Evolutionary conservation across 352 stramenopile genomes (phyloP), one percentile per base, ranked within the genome.

Genomic region (Globisporangium spinosum): DNA sequence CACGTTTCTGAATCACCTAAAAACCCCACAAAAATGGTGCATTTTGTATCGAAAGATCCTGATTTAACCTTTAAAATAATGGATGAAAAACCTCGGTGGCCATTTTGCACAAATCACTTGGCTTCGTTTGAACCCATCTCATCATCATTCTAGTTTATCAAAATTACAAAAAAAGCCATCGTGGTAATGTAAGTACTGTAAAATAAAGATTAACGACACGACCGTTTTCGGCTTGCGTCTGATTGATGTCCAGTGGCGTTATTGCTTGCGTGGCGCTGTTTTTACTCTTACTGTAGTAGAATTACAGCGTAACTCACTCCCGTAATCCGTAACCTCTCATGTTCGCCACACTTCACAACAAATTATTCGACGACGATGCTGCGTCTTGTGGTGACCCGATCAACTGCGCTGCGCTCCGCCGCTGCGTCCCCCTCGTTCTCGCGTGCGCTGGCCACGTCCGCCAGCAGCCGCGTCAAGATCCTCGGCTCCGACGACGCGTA

Each of bases 401-500:
- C 70, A 54, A 66, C 70, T 47, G 65, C 56, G 54, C 64, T 71
- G 63, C 76, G 71, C 67, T 74, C 64, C 59, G 47, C 68, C 61
- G 65, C 68, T 70, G 62, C 62, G 61, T 38, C 69, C 58, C 55
- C 70, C 69, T 54, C 67, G 23, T 35, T 54, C 27, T 49, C 64
- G 35, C 69, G 77, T 20, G 59, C 68, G 8, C 74, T 83, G 32
- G 74, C 74, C 13, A 77, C 79, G 9, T 83, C 69, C 17, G 73
- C 76, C 15, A 70, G 67, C 17, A 92, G 86, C 67, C 82, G 84
- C 25, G 86, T 94, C 51, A 93, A 82, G 75, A 82, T 91, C 47
- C 74, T 94, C 15, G 81, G 84, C 2, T 92, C 84, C 25, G 79
- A 94, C 47, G 84, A 88, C 6, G 82, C 83, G 2, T 94, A 94